Evolutionary conservation across 345 rosid genomes (phyloP), one percentile per base, ranked within the genome.

Genomic region (Gossypium stocksii): DNA sequence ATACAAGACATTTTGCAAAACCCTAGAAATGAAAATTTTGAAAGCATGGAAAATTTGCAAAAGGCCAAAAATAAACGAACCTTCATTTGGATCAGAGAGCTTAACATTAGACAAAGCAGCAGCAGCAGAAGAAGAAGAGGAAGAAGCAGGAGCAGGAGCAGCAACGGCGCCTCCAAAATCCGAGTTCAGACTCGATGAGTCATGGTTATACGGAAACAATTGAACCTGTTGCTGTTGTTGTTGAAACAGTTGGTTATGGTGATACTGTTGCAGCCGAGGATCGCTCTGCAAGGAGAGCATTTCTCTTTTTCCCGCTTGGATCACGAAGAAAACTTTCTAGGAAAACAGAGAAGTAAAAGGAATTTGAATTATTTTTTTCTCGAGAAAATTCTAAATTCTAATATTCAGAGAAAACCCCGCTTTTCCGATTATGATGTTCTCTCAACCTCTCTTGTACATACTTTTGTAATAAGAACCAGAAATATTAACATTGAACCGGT

Each of bases 201-300:
- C 70, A 65, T 65, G 29, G 9, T 43, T 65, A 12, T 43, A 65
- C 2, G 29, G 70, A 43, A 65, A 14, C 68, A 65, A 65, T 65
- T 65, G 70, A 65, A 65, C 70, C 51, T 19, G 70, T 19, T 65
- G 51, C 49, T 64, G 69, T n/a, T 64, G 27, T n/a, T 64, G 69
- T 43, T 65, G 70, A 65, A 65, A 13, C 52, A n/a, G 51, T 16
- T 65, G 29, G 17, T 44, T 65, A 65, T 19, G 29, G 44, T 65
- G 51, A 51, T 65, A 44, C 70, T 65, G 70, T 65, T 65, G 70
- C 70, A 65, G 52, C 52, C 70, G 70, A 19, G 70, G 70, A 65
- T 44, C 70, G 29, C 29, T 43, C 70, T 65, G 52, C 27, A 65
- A n/a, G 52, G 70, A 65, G 70, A 65, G 52, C 70, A 65, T 64